Evolutionary conservation across 139 green algal genomes (phyloP).

Genomic region (Tetraselmis striata): DNA sequence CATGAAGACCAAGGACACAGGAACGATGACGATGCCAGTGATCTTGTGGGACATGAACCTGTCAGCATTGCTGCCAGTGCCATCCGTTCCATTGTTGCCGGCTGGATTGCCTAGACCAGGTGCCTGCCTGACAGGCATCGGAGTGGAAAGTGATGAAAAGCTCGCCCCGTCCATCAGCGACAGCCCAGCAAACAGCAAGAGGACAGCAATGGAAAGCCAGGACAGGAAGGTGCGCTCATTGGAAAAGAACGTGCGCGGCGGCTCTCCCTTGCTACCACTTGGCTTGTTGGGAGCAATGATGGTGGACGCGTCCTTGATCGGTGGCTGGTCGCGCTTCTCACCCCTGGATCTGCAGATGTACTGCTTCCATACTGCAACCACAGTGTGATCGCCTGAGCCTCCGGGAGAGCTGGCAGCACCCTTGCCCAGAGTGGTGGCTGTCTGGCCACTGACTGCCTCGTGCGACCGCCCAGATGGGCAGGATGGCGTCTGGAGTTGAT

Average conservation of each 20-base stretch:
- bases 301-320: too few species aligned
- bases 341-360: too few species aligned
- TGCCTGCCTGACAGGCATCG: neutral
- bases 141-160: neutral
- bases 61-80: neutral
- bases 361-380: too few species aligned
- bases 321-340: too few species aligned
- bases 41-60: slow-evolving; percentile 36
- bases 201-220: slow-evolving; percentile 73
- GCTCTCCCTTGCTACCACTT: too few species aligned
- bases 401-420: too few species aligned
- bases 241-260: slow-evolving; percentile 64
- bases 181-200: slow-evolving; percentile 61
- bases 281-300: too few species aligned
- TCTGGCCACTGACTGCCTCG: too few species aligned
- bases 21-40: slow-evolving; percentile 62
- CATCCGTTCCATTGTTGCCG: neutral
- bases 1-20: slow-evolving; percentile 68
- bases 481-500: too few species aligned
- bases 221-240: slow-evolving; percentile 87
- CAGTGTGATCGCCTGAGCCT: too few species aligned
- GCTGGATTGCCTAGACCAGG: neutral
- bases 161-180: slow-evolving; percentile 38
- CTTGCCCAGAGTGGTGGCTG: too few species aligned
- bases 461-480: too few species aligned